A percentile compares a stretch with the other conserved stretches of the same genome.
phyloP scores from a whole-genome alignment of 2,329 filamentous ascomycete species.

The Ceratocystis harringtonii region DNA sequence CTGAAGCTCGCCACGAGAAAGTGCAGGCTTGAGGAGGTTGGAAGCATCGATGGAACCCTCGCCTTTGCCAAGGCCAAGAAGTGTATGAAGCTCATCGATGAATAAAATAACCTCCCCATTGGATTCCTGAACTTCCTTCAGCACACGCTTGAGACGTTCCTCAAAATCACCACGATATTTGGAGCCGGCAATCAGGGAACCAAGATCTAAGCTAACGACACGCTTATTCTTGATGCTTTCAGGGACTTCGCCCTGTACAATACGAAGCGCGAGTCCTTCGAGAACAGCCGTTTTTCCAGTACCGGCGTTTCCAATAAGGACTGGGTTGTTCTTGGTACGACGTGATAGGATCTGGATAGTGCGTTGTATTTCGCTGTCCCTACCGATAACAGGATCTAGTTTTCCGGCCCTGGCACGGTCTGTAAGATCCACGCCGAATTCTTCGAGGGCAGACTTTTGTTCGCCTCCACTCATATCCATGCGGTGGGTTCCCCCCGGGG shows the following conservation, averaged over 20 bases:
- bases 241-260: slow-evolving; percentile 82
- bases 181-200: slow-evolving; percentile 83
- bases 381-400: slow-evolving; percentile 86
- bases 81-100: slow-evolving; percentile 83
- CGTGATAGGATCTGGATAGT: slow-evolving; percentile 89
- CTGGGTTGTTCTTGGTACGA: slow-evolving; percentile 89
- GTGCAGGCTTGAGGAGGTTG: slow-evolving; percentile 81
- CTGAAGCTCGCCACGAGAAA: slow-evolving; percentile 86
- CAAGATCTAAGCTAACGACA: slow-evolving; percentile 76
- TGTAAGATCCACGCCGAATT: slow-evolving; percentile 84
- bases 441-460: slow-evolving; percentile 76
- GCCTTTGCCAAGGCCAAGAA: slow-evolving; percentile 83
- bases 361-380: slow-evolving; percentile 79
- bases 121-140: slow-evolving; percentile 82
- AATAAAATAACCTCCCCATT: slow-evolving; percentile 86
- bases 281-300: slow-evolving; percentile 90
- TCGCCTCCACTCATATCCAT: slow-evolving; percentile 71
- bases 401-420: slow-evolving; percentile 73
- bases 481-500: slow-evolving; percentile 79
- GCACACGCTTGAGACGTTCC: slow-evolving; percentile 75
- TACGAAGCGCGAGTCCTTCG: slow-evolving; percentile 78
- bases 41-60: slow-evolving; percentile 95
- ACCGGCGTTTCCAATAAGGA: slow-evolving; percentile 80
- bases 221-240: slow-evolving; percentile 92
- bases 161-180: slow-evolving; percentile 96